Evolutionary conservation across 2,329 filamentous ascomycete species (phyloP), one percentile per base, ranked within the genome.

Genomic region (Catunica adiposa): DNA sequence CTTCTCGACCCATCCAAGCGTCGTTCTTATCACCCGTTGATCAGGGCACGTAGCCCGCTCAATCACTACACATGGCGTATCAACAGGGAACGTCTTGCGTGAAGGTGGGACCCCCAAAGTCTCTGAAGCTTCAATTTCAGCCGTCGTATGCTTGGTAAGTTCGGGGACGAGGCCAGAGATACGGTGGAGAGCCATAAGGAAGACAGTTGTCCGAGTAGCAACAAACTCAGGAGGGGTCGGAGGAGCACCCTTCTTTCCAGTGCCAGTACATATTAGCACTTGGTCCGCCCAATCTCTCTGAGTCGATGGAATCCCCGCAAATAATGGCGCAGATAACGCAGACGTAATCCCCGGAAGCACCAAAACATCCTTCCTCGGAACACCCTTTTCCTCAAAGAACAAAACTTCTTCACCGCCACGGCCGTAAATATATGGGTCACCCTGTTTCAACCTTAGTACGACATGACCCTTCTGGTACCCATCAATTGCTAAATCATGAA

Each of bases 351-450:
- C 92, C 0, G 92, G 92, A 1, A 98, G 72, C 0, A 98, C 89
- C 0, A 78, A 64, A 1, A 82, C 73, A 8, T 67, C 70, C 9
- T 82, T 79, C 3, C 74, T 76, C 57, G 83, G 82, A 37, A 52
- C 50, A 1, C 89, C 88, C 51, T 84, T 76, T 2, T 71, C 70
- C 1, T 81, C 73, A 74, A 98, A 96, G 66, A 86, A 95, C 29
- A 80, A 78, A 40, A 88, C 86, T 67, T 98, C 92, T 67, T 98
- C 92, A 34, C 88, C 92, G 56, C 92, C 92, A 40, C 92, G 82
- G 40, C 92, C 92, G 68, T 97, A 98, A 40, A 98, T 79, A 68
- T 94, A 98, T 0, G 92, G 92, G 64, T 98, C 92, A 48, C 92
- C 92, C 67, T 98, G 92, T 71, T 98, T 98, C 47, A 98, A 74